Evolutionary conservation across 2,329 filamentous ascomycete genomes (phyloP), one percentile per base, ranked within the genome.

Genomic region (Xylariales sp.): DNA sequence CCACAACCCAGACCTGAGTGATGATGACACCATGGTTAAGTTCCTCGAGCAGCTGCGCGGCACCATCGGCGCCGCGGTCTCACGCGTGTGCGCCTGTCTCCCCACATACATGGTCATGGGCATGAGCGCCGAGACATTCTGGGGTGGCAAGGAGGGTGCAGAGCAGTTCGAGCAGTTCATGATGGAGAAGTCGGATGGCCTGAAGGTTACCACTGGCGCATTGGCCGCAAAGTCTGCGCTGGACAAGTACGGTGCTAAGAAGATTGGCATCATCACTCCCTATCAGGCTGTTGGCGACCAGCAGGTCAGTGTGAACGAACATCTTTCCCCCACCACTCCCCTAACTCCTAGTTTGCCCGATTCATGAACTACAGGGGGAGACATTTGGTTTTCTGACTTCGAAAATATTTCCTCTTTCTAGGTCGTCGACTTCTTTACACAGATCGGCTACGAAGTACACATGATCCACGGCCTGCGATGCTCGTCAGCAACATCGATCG

Each of bases 61-160:
- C 14, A 49, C 56, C 32, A 57, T 57, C 35, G 49, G 52, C 18
- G 46, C 38, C 14, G 55, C 55, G 6, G 56, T 59, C 5, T 32
- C 46, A 18, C 48, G 44, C 21, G 53, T 55, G 12, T 48, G 49
- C 43, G 50, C 51, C 15, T 52, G 50, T 16, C 43, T 51, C 32
- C 48, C 52, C 7, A 56, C 56, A 20, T 58, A 49, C 44, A 45
- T 58, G 39, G 55, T 57, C 19, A 57, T 59, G 55, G 54, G 56
- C 15, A 60, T 59, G 54, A 51, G 45, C 5, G 53, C 53, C 2
- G 56, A 57, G 45, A 57, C 54, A 4, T 57, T 59, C 46, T 57
- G 55, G 56, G 55, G 54, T 13, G 54, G 55, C 8, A 47, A 47
- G 30, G 45, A 46, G n/a, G 54, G 56, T 10, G 55, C 55, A 7